Evolutionary conservation across 169 alveolate species (phyloP), one percentile per base, ranked within the genome.

Genomic region (Plasmodium sp.): DNA sequence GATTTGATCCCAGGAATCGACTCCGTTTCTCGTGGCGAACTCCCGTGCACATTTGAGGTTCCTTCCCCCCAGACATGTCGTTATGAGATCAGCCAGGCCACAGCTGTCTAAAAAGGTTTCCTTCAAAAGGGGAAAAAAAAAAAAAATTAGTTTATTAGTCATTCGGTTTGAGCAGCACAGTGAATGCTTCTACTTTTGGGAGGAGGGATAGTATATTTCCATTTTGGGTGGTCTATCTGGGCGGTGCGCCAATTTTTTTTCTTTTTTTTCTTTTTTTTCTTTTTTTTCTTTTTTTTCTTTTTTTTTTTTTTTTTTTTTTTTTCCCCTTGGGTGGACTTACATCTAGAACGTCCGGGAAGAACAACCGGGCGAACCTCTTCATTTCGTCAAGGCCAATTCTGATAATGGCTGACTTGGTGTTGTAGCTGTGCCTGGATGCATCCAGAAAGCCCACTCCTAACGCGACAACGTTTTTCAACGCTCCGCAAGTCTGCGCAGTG

Each of bases 361-460:
- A 97, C 56, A 84, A 81, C 92, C 77, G 79, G 41, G 97, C 95
- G 54, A 98, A 97, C 67, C 93, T 93, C 92, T 95, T 94, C 97
- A 97, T 96, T 84, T 98, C 99, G 90, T 96, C 97, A 77, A 98
- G 96, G 22, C 99, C 99, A 33, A 97, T 95, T 18, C 99, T 97
- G 96, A 98, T 98, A 84, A 98, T 97, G 36, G 99, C 99, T 22
- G 99, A 98, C 91, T 98, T 98, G 73, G 99, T 97, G 96, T 98
- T 98, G 62, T 97, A 94, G 33, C 99, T 98, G 41, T 96, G 91
- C 43, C 97, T 97, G 84, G 97, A 84, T 18, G 98, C 99, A 54
- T 98, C 98, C 73, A 97, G 95, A 95, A 98, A 96, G 48, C 99
- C 99, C 36, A 97, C 98, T 5, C 97, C 98, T 34, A 98, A 92